phyloP scores from a whole-genome alignment of 768 basidiomycete genomes.

The Dentipellis sp. region DNA sequence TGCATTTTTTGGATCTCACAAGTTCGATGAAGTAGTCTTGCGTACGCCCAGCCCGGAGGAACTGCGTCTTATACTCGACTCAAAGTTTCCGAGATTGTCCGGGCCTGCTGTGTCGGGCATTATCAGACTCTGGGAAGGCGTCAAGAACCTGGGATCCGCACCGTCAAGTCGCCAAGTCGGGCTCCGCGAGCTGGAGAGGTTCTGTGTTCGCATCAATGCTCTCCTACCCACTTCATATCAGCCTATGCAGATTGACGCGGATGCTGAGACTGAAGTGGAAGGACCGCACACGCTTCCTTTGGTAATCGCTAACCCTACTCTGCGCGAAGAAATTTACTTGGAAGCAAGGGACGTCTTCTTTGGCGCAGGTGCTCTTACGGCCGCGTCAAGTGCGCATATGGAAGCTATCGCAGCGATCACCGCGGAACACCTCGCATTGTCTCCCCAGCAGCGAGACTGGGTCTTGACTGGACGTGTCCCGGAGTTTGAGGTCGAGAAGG shows the following conservation, averaged over 20 bases:
- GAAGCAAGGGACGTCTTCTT: constrained; percentile 92
- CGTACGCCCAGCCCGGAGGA: constrained; percentile 56
- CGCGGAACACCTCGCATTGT: constrained; percentile 55
- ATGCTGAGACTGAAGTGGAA: constrained; percentile 4
- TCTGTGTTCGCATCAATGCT: constrained; percentile 63
- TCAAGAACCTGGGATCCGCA: constrained; percentile 41
- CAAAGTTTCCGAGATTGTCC: constrained; percentile 56
- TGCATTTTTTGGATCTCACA: constrained; percentile 78
- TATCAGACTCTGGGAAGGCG: constrained; percentile 60
- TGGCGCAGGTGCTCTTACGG: constrained; percentile 51
- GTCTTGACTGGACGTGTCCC: constrained; percentile 58
- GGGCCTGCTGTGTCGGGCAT: constrained; percentile 38
- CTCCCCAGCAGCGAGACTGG: constrained; percentile 63
- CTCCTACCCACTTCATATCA: constrained; percentile 44
- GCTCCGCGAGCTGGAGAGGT: constrained; percentile 74
- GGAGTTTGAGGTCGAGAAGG: constrained; percentile 56
- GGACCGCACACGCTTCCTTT: constrained; percentile 23
- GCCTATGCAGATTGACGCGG: constrained; percentile 30
- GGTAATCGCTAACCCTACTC: constrained; percentile 57
- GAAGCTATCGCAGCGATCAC: constrained; percentile 43
- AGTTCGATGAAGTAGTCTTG: constrained; percentile 66
- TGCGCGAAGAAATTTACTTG: constrained; percentile 84
- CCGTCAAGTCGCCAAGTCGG: constrained; percentile 56
- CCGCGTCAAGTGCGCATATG: constrained; percentile 39
- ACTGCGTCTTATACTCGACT: constrained; percentile 56